Conservation (phyloP, 148 eudicot genomes). For the Rhododendron molle region DNA sequence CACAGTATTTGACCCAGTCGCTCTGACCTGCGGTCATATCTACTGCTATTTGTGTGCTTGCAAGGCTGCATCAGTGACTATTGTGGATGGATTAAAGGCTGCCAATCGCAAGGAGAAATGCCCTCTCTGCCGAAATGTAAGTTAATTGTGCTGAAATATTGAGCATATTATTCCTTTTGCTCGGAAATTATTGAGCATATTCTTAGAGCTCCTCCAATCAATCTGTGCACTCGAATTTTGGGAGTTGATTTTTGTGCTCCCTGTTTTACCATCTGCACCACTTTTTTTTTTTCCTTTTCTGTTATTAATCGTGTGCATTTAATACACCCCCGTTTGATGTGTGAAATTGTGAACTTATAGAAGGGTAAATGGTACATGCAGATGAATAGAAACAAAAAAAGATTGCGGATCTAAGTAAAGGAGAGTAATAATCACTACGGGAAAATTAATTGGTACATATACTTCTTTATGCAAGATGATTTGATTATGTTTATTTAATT, state of each 20-base stretch:
- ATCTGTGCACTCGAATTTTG: neutral
- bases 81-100: constrained; percentile 70
- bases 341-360: neutral
- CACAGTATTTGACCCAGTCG: constrained; percentile 79
- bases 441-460: neutral
- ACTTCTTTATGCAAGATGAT: neutral
- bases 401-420: no score
- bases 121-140: constrained; percentile 82
- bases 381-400: neutral
- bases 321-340: neutral
- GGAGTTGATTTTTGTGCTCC: neutral
- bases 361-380: neutral
- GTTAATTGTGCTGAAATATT: neutral
- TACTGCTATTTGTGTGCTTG: constrained; percentile 87
- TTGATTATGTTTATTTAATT: neutral
- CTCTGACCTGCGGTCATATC: constrained; percentile 84
- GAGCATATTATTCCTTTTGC: neutral
- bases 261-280: neutral
- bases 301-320: neutral
- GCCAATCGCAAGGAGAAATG: constrained; percentile 66
- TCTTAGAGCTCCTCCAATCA: neutral
- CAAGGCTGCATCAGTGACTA: constrained; percentile 79
- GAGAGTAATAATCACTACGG: neutral
- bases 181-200: neutral
- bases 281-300: neutral